Percentiles rank a stretch among this genome's conserved stretches.
phyloP scores from a whole-genome alignment of 345 rosid genomes.

The Sonneratia caseolaris region DNA sequence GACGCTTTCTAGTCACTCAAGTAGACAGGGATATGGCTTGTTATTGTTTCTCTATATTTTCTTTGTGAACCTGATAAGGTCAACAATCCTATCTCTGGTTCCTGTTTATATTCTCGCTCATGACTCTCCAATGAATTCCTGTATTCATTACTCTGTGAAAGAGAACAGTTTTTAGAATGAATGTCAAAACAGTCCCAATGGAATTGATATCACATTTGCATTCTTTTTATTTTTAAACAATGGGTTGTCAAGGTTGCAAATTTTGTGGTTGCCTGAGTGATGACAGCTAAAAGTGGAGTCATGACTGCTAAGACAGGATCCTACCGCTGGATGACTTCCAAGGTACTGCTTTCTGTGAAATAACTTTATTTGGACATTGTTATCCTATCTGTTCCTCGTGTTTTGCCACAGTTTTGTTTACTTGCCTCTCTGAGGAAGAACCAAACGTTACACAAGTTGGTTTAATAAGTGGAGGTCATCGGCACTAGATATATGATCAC shows the following conservation, averaged over 20 bases:
- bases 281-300: conserved; percentile 14
- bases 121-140: conserved; percentile 16
- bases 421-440: not conserved
- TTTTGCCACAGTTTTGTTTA: not conserved
- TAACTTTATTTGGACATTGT: no score
- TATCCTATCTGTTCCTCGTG: not conserved
- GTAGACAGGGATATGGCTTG: conserved; percentile 39
- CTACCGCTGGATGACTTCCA: conserved; percentile 99
- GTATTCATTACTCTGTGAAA: conserved; percentile 21
- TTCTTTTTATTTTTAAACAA: conserved; percentile 26
- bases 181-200: not conserved
- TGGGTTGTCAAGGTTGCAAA: conserved; percentile 98
- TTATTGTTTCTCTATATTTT: conserved; percentile 3
- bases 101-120: conserved; percentile 9
- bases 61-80: conserved; percentile 2
- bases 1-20: conserved; percentile 40
- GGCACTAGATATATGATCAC: conserved; percentile 86
- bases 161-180: not conserved
- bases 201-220: no score
- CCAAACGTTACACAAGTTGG: conserved; percentile 3
- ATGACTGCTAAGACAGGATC: conserved; percentile 62
- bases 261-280: conserved; percentile 97
- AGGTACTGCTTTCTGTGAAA: conserved; percentile 35
- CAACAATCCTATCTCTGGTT: not conserved
- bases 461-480: conserved; percentile 59